Evolutionary conservation across 768 basidiomycete species (phyloP).

Genomic region (Phylloporus sp.): DNA sequence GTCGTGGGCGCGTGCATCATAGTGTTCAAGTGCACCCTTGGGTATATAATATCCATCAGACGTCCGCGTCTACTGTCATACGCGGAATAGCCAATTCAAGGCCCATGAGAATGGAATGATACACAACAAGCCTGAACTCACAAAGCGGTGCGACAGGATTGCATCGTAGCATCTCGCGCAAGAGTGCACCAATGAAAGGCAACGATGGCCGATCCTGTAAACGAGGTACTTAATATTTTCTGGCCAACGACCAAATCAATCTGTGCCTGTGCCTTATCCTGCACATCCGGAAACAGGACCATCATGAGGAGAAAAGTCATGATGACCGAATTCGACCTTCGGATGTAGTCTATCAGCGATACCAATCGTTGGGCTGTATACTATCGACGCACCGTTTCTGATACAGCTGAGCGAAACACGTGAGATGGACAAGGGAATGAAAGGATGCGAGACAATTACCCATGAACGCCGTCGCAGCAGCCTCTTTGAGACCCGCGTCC

Average conservation of each 20-base stretch:
- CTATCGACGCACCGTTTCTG: constrained; percentile 13
- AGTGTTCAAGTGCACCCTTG: constrained; percentile 15
- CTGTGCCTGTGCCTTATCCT: constrained; percentile 13
- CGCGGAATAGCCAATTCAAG: constrained; percentile 25
- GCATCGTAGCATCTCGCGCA: constrained; percentile 11
- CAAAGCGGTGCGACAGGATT: constrained; percentile 9
- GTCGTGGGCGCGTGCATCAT: neutral
- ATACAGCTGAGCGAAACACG: constrained; percentile 1
- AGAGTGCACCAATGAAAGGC: constrained; percentile 12
- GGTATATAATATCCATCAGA: constrained; percentile 49
- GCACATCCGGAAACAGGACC: constrained; percentile 5
- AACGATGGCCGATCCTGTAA: constrained; percentile 9
- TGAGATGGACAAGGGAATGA: neutral
- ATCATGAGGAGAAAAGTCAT: constrained; percentile 11
- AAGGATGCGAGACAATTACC: neutral
- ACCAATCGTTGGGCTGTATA: neutral
- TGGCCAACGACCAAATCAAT: constrained; percentile 6
- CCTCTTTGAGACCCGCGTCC: constrained; percentile 7
- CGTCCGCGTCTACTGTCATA: constrained; percentile 33
- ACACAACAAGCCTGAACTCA: neutral
- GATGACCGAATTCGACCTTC: constrained; percentile 20
- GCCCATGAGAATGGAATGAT: neutral
- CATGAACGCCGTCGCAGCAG: constrained; percentile 12
- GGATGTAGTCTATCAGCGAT: neutral
- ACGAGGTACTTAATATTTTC: constrained; percentile 2